These are phyloP conservation scores for Ordospora colligata DNA, from an alignment of 371 early-diverging fungal species.

Conservation along the genomic window DNA sequence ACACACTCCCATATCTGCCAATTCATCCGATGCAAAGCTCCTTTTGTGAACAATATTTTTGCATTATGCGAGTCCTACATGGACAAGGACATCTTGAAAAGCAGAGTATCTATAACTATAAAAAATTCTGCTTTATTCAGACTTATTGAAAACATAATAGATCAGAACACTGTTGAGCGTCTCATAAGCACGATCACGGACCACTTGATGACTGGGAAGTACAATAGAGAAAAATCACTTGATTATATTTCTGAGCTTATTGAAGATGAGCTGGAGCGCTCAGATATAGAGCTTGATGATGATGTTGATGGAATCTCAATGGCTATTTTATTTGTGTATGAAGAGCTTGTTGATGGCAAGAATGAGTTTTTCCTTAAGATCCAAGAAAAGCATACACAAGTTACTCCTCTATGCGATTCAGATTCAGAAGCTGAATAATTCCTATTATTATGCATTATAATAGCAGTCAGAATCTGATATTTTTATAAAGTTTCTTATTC, in stretches of 20 bases:
- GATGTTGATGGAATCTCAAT: conserved; percentile 5
- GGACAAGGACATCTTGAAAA: not conserved
- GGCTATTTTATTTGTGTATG: conserved; percentile 9
- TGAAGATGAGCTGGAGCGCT: not conserved
- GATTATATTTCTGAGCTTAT: not conserved
- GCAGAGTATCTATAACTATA: not conserved
- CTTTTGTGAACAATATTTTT: not conserved
- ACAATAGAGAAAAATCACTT: not conserved
- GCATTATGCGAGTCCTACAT: not conserved
- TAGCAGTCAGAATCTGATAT: not conserved
- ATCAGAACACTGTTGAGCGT: not conserved
- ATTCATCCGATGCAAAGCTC: not conserved
- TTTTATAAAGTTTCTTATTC: conserved; percentile 3
- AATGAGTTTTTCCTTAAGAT: not conserved
- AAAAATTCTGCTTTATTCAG: conserved; percentile 15
- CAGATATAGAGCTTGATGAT: conserved; percentile 16
- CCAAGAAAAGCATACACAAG: not conserved
- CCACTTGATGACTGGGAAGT: not conserved
- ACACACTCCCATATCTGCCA: not conserved
- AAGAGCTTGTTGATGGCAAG: not conserved
- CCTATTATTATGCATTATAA: no score
- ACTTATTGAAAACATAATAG: not conserved
- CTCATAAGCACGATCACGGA: not conserved
- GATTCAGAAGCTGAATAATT: not conserved
- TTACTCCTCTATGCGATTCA: not conserved